Evolutionary conservation across 2,329 filamentous ascomycete genomes (phyloP).

Genomic region (Amauroascus niger): DNA sequence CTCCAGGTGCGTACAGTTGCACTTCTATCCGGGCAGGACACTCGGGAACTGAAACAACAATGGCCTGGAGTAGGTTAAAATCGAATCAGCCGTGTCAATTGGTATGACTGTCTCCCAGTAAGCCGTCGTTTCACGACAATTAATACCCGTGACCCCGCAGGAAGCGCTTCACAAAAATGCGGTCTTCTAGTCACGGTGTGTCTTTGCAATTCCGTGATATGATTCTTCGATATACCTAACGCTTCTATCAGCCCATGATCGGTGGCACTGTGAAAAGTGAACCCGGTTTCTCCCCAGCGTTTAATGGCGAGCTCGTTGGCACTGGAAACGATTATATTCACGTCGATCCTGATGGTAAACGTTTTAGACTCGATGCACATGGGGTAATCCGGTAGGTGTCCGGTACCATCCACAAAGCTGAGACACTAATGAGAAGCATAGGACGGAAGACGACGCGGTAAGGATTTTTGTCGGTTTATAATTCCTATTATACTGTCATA

Average conservation of each 20-base stretch:
- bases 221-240: neutral
- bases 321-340: constrained; percentile 37
- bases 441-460: constrained; percentile 29
- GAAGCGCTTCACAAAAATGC: constrained; percentile 30
- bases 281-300: constrained; percentile 27
- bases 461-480: constrained; percentile 7
- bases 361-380: constrained; percentile 35
- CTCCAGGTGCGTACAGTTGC: constrained; percentile 24
- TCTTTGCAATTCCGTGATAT: neutral
- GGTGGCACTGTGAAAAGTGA: constrained; percentile 31
- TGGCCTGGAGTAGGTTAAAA: constrained; percentile 23
- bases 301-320: constrained; percentile 33
- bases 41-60: neutral
- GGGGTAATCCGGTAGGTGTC: constrained; percentile 31
- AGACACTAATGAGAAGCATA: constrained; percentile 9
- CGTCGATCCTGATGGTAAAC: constrained; percentile 32
- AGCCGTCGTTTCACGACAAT: neutral
- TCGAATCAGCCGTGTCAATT: constrained; percentile 25
- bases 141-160: constrained; percentile 17
- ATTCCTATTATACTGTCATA: neutral
- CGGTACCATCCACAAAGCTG: neutral
- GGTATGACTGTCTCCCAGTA: constrained; percentile 21
- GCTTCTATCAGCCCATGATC: constrained; percentile 28
- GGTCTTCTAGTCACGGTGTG: constrained; percentile 31
- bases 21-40: neutral